These are phyloP conservation scores for Diplodia sapinea DNA, from an alignment of 2,329 filamentous ascomycete species.

Conservation along the genomic window DNA sequence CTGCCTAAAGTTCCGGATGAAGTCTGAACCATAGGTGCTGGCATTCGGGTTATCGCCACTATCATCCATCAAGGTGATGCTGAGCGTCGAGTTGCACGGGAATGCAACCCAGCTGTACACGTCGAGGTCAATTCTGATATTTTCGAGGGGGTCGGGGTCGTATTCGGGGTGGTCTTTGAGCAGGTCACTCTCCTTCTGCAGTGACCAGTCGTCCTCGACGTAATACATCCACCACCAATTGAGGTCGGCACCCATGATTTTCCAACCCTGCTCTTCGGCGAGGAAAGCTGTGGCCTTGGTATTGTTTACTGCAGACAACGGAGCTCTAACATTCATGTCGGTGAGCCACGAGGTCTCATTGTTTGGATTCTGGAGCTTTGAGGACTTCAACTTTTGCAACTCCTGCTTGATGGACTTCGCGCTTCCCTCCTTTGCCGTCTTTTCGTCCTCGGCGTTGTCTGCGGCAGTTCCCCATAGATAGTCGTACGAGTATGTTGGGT, in stretches of 20 bases:
- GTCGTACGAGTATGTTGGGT: not conserved
- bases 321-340: not conserved
- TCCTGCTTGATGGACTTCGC: not conserved
- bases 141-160: not conserved
- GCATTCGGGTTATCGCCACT: accelerated
- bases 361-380: too few relatives aligned
- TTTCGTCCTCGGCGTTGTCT: not conserved
- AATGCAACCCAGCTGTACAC: not conserved
- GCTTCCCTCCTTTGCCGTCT: too few relatives aligned
- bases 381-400: too few relatives aligned
- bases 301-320: not conserved
- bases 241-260: not conserved
- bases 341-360: not conserved
- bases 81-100: not conserved
- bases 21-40: not conserved
- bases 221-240: not conserved
- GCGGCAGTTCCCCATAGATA: not conserved
- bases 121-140: not conserved
- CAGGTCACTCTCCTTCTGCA: not conserved
- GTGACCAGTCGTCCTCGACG: not conserved
- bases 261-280: not conserved
- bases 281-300: not conserved
- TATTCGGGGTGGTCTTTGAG: not conserved
- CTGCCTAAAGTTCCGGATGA: not conserved
- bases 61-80: not conserved